These are phyloP conservation scores for Passalora sequoiae DNA, from an alignment of 2,329 filamentous ascomycete genomes.

Conservation along the genomic window DNA sequence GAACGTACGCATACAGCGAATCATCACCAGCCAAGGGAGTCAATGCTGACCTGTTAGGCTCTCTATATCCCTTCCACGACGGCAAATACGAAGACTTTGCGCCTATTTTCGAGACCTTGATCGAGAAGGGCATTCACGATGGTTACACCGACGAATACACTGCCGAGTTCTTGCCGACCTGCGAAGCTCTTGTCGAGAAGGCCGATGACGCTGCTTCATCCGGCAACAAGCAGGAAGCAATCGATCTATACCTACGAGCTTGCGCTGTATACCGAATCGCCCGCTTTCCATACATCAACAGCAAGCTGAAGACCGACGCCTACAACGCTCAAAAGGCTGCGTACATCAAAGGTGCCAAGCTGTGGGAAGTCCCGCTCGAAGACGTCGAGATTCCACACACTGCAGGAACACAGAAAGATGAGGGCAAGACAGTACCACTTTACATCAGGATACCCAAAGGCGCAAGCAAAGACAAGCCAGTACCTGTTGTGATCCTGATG, in stretches of 20 bases:
- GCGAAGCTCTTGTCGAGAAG: slow-evolving; percentile 29
- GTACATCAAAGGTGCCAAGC: slow-evolving; percentile 33
- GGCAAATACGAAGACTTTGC: slow-evolving; percentile 36
- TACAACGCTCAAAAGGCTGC: slow-evolving; percentile 36
- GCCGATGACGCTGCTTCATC: slow-evolving; percentile 24
- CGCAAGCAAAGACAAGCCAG: slow-evolving; percentile 30
- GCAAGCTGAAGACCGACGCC: slow-evolving; percentile 30
- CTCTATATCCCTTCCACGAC: slow-evolving; percentile 30
- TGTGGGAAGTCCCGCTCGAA: slow-evolving; percentile 36
- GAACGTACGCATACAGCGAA: slow-evolving; percentile 10
- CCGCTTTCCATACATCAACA: slow-evolving; percentile 37
- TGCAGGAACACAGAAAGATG: slow-evolving; percentile 31
- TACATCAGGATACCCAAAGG: slow-evolving; percentile 36
- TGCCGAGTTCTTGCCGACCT: slow-evolving; percentile 34
- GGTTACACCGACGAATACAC: slow-evolving; percentile 37
- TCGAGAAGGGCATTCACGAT: slow-evolving; percentile 35
- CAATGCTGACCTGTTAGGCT: slow-evolving; percentile 4
- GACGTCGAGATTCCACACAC: slow-evolving; percentile 40
- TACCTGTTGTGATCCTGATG: slow-evolving; percentile 53
- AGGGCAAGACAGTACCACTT: slow-evolving; percentile 37
- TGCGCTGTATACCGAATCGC: slow-evolving; percentile 36
- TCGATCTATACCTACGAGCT: slow-evolving; percentile 34
- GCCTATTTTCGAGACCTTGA: slow-evolving; percentile 35
- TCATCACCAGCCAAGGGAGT: background rate
- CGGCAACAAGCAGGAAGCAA: slow-evolving; percentile 27